Evolutionary conservation across 768 basidiomycete species (phyloP).

Genomic region (Lactarius hengduanensis): DNA sequence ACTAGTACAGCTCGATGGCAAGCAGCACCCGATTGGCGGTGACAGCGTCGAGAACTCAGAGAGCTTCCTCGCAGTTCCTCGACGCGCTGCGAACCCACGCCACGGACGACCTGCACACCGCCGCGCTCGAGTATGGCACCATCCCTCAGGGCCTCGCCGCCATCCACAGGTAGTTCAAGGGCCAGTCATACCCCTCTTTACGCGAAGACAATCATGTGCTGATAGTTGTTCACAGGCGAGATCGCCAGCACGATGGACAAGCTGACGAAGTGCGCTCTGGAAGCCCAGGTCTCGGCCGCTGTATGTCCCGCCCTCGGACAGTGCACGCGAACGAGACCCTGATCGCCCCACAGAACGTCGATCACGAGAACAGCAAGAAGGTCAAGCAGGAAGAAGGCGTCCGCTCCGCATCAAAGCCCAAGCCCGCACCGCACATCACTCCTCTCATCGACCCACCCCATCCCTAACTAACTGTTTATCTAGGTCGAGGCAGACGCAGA

Average conservation of each 20-base stretch:
- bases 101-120: conserved; percentile 83
- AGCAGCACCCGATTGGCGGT: conserved; percentile 75
- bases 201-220: not conserved
- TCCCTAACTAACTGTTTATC: no score
- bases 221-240: conserved; percentile 44
- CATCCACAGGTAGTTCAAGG: conserved; percentile 86
- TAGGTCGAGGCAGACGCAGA: conserved; percentile 69
- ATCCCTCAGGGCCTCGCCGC: conserved; percentile 81
- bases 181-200: conserved; percentile 18
- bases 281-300: conserved; percentile 86
- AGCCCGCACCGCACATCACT: conserved; percentile 44
- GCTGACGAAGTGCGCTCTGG: conserved; percentile 76
- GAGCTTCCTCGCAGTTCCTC: conserved; percentile 71
- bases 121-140: conserved; percentile 82
- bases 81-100: conserved; percentile 79
- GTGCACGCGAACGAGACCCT: not conserved
- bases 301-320: conserved; percentile 39
- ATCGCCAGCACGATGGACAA: conserved; percentile 85
- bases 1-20: conserved; percentile 58
- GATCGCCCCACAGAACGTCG: conserved; percentile 59
- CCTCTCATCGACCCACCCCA: no score
- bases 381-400: conserved; percentile 84
- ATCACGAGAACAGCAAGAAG: conserved; percentile 84
- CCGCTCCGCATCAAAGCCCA: conserved; percentile 73
- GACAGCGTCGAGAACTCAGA: conserved; percentile 73